These are phyloP conservation scores for Wickerhamiella kazuoi DNA, from an alignment of 805 yeast genomes.

Conservation along the genomic window DNA sequence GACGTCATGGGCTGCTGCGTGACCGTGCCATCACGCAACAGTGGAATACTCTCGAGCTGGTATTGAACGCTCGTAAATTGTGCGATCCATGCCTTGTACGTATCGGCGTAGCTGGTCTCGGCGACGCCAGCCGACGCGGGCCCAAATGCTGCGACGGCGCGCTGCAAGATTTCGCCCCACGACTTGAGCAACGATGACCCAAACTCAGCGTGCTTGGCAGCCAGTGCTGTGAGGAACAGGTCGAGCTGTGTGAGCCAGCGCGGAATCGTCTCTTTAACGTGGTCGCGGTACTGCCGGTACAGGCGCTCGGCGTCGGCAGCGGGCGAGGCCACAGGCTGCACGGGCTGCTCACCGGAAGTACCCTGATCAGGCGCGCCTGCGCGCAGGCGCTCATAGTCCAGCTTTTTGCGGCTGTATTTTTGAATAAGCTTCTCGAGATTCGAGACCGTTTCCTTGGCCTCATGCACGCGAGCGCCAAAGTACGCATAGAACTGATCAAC, in stretches of 20 bases:
- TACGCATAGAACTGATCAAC: conserved; percentile 12
- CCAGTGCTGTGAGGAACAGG: background rate
- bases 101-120: background rate
- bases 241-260: background rate
- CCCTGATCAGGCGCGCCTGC: background rate
- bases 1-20: background rate
- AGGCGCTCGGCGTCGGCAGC: conserved; percentile 1
- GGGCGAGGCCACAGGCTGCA: background rate
- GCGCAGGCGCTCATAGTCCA: conserved; percentile 21
- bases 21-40: background rate
- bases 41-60: background rate
- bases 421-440: conserved; percentile 18
- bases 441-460: conserved; percentile 11
- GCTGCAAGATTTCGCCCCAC: background rate
- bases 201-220: background rate
- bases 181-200: background rate
- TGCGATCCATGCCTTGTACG: background rate
- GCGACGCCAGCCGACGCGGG: background rate
- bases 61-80: background rate
- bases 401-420: conserved; percentile 23
- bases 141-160: background rate
- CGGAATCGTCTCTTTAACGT: conserved; percentile 1
- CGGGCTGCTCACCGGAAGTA: background rate
- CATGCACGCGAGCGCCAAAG: conserved; percentile 13
- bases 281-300: background rate